Evolutionary conservation across 208 protist genomes (phyloP), one percentile per base, ranked within the genome.

Genomic region (Borovskyia barvae): DNA sequence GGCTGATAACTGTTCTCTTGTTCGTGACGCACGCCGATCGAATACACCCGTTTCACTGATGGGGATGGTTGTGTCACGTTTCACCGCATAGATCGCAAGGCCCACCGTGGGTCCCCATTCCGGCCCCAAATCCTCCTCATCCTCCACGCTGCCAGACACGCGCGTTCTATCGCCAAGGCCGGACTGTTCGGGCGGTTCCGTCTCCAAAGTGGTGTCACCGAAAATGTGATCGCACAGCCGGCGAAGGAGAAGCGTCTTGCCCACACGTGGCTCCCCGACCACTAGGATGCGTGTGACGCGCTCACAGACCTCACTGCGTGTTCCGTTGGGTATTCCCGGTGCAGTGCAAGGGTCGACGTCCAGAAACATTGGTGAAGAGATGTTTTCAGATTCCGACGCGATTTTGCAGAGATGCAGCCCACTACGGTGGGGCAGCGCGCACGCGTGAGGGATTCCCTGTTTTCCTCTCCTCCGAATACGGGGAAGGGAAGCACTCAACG

Each of bases 201-300:
- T 24, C 37, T 62, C 51, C 29, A 70, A 57, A 12, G 17, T 41
- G 1, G 47, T 59, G 58, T 61, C 47, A 17, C 67, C 58, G 22
- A 78, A 82, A 30, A 83, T 49, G 17, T 81, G 40, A 32, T 85
- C 68, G 56, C 69, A 81, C 33, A 94, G 63, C 1, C 82, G 82
- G 26, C 71, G 72, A 8, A 92, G 62, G 26, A 94, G 70, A 17
- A 94, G 54, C n/a, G 85, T 91, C 47, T 94, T 94, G 32, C 88
- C 88, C 7, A 92, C 83, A 30, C 75, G 54, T 20, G 80, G 80
- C 29, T 92, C 78, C 11, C 88, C 88, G 19, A 94, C 75, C 6
- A 94, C 77, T 4, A 94, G 82, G 51, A 94, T 70, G 26, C 80
- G 80, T 0, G 63, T 70, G 12, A 57, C 28, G 4, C 54, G 63